These are phyloP conservation scores for Clarireedia sp. DNA, from an alignment of 2,329 filamentous ascomycete genomes.

Conservation along the genomic window DNA sequence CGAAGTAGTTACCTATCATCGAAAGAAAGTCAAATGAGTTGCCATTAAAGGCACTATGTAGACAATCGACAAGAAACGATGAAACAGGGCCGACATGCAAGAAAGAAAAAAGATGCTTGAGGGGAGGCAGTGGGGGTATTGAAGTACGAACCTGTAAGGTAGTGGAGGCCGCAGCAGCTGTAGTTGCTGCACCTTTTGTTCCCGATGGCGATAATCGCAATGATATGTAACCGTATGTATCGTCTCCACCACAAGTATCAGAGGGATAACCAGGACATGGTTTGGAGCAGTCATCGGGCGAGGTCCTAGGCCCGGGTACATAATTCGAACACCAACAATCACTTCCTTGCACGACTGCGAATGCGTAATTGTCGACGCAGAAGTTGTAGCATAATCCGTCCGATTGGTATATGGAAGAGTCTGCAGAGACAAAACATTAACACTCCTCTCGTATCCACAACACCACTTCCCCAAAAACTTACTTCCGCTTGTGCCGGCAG, in stretches of 20 bases:
- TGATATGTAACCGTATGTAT: constrained; percentile 58
- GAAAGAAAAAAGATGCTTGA: background rate
- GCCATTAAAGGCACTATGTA: constrained; percentile 20
- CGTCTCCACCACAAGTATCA: constrained; percentile 58
- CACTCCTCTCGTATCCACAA: background rate
- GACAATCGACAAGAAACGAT: background rate
- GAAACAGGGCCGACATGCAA: constrained; percentile 1
- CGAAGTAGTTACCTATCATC: constrained; percentile 23
- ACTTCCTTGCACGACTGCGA: constrained; percentile 57
- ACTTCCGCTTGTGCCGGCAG: constrained; percentile 36
- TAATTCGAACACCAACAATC: constrained; percentile 72
- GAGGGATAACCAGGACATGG: constrained; percentile 60
- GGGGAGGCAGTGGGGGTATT: background rate
- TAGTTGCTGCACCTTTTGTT: constrained; percentile 33
- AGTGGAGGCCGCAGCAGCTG: constrained; percentile 15
- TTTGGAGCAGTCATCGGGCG: constrained; percentile 40
- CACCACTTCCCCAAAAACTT: constrained; percentile 22
- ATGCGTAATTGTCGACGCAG: constrained; percentile 53
- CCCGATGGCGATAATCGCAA: constrained; percentile 48
- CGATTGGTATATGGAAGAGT: constrained; percentile 53
- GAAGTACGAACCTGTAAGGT: constrained; percentile 21
- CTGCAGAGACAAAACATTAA: constrained; percentile 31
- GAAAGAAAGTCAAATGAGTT: constrained; percentile 27
- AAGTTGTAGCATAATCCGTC: constrained; percentile 59
- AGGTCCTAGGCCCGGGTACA: constrained; percentile 42